Conservation (phyloP, 768 basidiomycete species). For the Symmetrospora coprosmae region DNA sequence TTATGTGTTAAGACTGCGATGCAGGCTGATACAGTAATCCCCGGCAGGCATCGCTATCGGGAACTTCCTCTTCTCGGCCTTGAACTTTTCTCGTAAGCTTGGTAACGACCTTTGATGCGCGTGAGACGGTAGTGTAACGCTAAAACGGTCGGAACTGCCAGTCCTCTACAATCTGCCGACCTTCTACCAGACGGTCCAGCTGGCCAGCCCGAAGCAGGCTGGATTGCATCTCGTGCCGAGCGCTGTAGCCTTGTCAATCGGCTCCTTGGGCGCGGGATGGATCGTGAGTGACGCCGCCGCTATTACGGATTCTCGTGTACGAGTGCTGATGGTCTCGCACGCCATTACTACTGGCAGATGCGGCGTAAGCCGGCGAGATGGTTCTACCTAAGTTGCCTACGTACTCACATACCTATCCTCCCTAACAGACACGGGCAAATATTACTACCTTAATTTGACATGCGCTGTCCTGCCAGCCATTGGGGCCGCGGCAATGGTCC, state of each 20-base stretch:
- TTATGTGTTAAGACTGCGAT: constrained; percentile 39
- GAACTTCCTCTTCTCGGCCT: constrained; percentile 27
- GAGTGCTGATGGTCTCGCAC: too few species aligned
- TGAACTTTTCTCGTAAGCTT: constrained; percentile 32
- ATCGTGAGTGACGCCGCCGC: constrained; percentile 41
- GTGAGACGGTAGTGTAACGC: not conserved
- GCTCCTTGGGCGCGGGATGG: constrained; percentile 80
- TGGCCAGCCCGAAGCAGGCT: constrained; percentile 53
- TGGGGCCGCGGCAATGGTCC: constrained; percentile 47
- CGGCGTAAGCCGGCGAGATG: too few species aligned
- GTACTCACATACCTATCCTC: not conserved
- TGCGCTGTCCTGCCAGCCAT: constrained; percentile 51
- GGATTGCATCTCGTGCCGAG: constrained; percentile 65
- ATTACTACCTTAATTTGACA: constrained; percentile 58
- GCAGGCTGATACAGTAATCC: constrained; percentile 55
- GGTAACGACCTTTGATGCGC: constrained; percentile 25
- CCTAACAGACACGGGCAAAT: constrained; percentile 54
- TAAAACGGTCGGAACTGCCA: not conserved
- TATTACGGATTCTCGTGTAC: too few species aligned
- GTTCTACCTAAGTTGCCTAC: too few species aligned
- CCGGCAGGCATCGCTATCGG: constrained; percentile 26
- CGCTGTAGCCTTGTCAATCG: constrained; percentile 68
- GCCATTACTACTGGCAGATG: too few species aligned
- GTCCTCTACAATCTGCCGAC: constrained; percentile 66
- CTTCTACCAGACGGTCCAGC: constrained; percentile 71